Evolutionary conservation across 768 basidiomycete species (phyloP).

Genomic region (Clavulina sp.): DNA sequence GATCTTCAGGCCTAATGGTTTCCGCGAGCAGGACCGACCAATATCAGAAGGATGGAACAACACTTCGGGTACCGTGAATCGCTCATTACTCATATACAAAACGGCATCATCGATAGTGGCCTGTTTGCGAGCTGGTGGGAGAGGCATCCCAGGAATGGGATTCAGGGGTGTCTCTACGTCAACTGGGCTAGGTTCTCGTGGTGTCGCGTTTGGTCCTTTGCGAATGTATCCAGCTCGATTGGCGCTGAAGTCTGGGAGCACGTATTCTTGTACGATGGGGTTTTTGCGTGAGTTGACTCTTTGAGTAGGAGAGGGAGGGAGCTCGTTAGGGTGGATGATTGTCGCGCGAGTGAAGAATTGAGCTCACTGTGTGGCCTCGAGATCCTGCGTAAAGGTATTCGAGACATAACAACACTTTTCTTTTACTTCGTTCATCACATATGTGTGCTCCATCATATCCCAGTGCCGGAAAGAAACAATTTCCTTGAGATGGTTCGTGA

Average conservation of each 20-base stretch:
- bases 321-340: not conserved
- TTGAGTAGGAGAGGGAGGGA: not conserved
- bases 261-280: constrained; percentile 67
- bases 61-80: constrained; percentile 84
- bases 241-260: constrained; percentile 70
- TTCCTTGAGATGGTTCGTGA: constrained; percentile 92
- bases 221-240: constrained; percentile 28
- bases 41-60: constrained; percentile 83
- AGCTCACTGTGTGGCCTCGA: constrained; percentile 61
- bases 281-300: constrained; percentile 39
- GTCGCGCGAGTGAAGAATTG: not conserved
- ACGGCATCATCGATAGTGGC: constrained; percentile 24
- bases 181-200: not conserved
- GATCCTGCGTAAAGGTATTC: constrained; percentile 43
- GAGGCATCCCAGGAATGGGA: not conserved
- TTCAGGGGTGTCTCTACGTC: not conserved
- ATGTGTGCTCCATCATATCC: constrained; percentile 97
- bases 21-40: constrained; percentile 36
- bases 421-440: constrained; percentile 85
- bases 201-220: constrained; percentile 19
- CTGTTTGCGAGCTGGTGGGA: constrained; percentile 8
- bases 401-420: constrained; percentile 83
- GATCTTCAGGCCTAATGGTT: too few species aligned
- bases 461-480: constrained; percentile 88
- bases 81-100: constrained; percentile 76